Evolutionary conservation across 2,329 filamentous ascomycete genomes (phyloP).

Genomic region (Alternaria angustiovoidea): DNA sequence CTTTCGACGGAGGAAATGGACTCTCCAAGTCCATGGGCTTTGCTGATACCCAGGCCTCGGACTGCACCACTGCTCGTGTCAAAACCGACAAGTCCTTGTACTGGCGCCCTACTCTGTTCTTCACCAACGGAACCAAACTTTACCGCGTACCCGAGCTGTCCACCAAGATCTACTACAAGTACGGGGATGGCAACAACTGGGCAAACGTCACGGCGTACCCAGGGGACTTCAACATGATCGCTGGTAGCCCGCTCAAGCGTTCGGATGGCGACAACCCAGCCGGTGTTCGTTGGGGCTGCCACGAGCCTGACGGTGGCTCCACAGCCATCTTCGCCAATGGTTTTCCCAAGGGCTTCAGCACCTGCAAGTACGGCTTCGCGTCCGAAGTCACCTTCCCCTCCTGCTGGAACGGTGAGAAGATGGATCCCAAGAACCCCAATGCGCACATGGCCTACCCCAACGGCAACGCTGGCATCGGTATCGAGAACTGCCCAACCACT

Average conservation of each 20-base stretch:
- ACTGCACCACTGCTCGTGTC: constrained; percentile 49
- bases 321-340: constrained; percentile 39
- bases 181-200: constrained; percentile 42
- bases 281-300: constrained; percentile 47
- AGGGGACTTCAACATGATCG: constrained; percentile 49
- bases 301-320: constrained; percentile 32
- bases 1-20: constrained; percentile 50
- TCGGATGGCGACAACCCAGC: constrained; percentile 39
- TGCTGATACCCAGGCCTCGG: constrained; percentile 37
- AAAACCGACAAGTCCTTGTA: constrained; percentile 51
- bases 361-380: constrained; percentile 48
- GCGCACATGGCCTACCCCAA: constrained; percentile 54
- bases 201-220: constrained; percentile 50
- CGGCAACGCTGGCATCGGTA: constrained; percentile 30
- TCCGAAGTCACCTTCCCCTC: constrained; percentile 48
- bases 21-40: constrained; percentile 39
- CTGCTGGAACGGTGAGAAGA: constrained; percentile 49
- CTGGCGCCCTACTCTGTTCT: constrained; percentile 51
- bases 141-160: constrained; percentile 47
- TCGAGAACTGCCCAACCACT: constrained; percentile 45
- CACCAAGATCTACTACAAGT: constrained; percentile 52
- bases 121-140: constrained; percentile 48
- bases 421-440: constrained; percentile 42
- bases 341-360: constrained; percentile 49
- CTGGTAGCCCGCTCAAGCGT: constrained; percentile 43